Conservation (phyloP, 345 rosid species). For the Syzygium jambos region DNA sequence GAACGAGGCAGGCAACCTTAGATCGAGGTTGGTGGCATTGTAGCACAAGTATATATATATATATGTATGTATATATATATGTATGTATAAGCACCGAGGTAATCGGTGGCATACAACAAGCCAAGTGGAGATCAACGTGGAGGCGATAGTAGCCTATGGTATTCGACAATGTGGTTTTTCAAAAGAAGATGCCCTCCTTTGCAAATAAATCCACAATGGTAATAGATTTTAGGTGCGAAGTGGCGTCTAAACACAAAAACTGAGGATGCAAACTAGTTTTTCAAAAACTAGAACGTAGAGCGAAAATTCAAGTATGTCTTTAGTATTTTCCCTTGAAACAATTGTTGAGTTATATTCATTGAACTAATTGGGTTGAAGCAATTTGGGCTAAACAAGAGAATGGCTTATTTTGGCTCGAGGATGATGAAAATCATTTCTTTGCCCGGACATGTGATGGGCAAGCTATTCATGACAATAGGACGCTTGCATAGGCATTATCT, state of each 20-base stretch:
- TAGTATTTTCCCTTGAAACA: background rate
- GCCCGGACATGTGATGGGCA: background rate
- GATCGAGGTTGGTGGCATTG: background rate
- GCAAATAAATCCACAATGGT: background rate
- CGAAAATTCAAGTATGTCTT: background rate
- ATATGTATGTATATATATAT: background rate
- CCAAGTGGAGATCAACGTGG: background rate
- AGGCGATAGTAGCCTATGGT: background rate
- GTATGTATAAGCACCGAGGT: background rate
- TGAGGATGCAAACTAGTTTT: too few species aligned
- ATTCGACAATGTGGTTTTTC: background rate
- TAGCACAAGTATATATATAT: background rate
- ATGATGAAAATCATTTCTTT: background rate
- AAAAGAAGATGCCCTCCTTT: background rate
- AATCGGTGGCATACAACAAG: background rate
- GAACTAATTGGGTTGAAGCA: background rate
- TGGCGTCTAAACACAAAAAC: background rate
- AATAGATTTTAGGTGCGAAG: background rate
- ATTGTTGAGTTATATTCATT: background rate
- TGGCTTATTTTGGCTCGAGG: background rate
- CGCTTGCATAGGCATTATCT: background rate
- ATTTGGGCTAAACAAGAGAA: background rate
- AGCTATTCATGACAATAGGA: background rate
- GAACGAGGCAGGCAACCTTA: background rate
- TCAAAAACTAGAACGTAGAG: background rate